Evolutionary conservation across 805 yeast species (phyloP), one percentile per base, ranked within the genome.

Genomic region (Nakazawaea molendinolei): DNA sequence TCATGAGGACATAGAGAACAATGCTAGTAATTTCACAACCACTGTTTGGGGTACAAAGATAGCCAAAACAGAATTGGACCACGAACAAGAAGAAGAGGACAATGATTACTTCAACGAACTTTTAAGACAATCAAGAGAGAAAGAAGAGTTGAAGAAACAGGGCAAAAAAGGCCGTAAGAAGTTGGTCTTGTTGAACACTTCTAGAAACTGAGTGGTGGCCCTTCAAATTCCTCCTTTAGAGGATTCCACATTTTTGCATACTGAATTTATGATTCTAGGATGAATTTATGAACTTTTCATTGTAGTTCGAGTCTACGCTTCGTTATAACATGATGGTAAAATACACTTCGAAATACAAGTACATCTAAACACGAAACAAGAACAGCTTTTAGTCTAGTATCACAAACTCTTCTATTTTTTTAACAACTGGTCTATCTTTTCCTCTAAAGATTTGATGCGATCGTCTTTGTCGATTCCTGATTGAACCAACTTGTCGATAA

Each of bases 41-140:
- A 79, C 92, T 0, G 76, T 84, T 3, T 84, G 94, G 94, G 94
- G 94, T 0, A 83, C 92, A 1, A 63, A 58, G 36, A 71, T 76
- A 2, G 70, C 69, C 4, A 63, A 58, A 36, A 46, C 60, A 1
- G 68, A 57, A 14, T 40, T 60, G 43, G 58, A 56, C 20, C 63
- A 62, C 20, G 53, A 54, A 13, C 53, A 53, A 1, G 65, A 59
- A 7, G 71, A 67, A 39, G 71, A 64, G 26, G 63, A 65, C 50
- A 78, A 71, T 28, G 69, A 69, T 6, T 47, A 43, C 24, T 50
- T 59, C 33, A 67, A 63, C 38, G 71, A 72, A 40, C 61, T 73
- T 68, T 62, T 79, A 16, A 56, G 71, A 18, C 64, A 63, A 44
- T 78, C 76, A 3, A 67, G 63, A 41, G 71, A 66, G 45, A 71